Base-by-base conservation (phyloP, 2,329 filamentous ascomycete genomes). In the Cladosporium halotolerans region DNA sequence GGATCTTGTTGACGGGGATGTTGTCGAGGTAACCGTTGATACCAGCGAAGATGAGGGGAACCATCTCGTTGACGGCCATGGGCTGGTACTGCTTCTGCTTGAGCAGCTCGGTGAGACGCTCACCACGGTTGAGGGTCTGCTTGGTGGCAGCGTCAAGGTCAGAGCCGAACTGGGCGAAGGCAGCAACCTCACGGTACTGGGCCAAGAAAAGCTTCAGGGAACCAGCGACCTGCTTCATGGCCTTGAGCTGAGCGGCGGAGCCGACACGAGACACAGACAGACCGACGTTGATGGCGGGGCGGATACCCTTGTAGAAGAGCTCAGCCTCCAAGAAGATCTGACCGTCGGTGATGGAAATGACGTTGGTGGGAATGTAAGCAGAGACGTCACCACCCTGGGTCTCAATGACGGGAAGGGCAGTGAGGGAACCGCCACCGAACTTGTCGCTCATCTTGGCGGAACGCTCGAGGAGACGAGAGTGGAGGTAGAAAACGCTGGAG, bases 191-290 rank as follows among this genome's bases (percentile, higher is more conserved):
- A 93, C 93, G 93, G 85, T 99, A 99, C 82, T 99, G 93, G 70
- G 93, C 93, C 88, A 99, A 89, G 90, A 97, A 99, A 68, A 99
- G 90, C 86, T 99, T 99, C 73, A 99, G 83, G 66, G 92, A 97
- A 84, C 93, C 93, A 71, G 93, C 93, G 69, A 99, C 93, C 83
- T 99, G 93, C 86, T 99, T 99, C 93, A 99, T 99, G 79, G 93
- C 91, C 89, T 97, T 99, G 76, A 97, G 84, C 84, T 99, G 93
- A 73, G 93, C 93, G 75, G 93, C 89, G 72, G 93, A 99, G 75
- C 93, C 93, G 86, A 99, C 93, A 89, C 93, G 93, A 67, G 93
- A 99, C 68, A 99, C 93, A 70, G 93, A 99, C 68, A 99, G 89
- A 93, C 93, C 93, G 88, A 99, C 93, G 85, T 99, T 99, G 78